Evolutionary conservation across 805 yeast species (phyloP), one percentile per base, ranked within the genome.

Genomic region (Yarrowia sp.): DNA sequence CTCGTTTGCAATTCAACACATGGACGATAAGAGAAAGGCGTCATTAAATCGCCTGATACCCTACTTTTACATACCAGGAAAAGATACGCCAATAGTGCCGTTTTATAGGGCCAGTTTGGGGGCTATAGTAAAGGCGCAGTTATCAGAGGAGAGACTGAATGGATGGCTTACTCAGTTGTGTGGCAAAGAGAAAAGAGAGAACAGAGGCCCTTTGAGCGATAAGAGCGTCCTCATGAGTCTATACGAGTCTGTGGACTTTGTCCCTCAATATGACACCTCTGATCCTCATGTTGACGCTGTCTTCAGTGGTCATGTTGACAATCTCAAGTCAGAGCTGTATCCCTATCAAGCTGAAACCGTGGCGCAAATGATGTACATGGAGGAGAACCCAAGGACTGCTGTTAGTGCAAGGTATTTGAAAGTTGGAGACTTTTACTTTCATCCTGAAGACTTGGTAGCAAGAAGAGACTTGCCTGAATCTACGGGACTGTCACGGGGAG

Each of bases 401-500:
- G 46, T 19, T 10, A 49, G 48, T 26, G 56, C 19, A 2, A 5
- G 65, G 14, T 45, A 43, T 9, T 11, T 59, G 52, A 3, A 12
- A 3, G 14, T 43, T 2, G 40, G 40, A 2, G 10, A 15, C 9
- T 63, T 63, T 26, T 63, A 26, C 8, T 63, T 63, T 15, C 56
- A 63, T 22, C 67, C 56, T 9, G 56, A 48, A 8, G 9, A 43
- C 8, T 12, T 43, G 9, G 50, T 45, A 26, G 65, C 42, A 5
- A 5, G 46, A 15, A 59, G 12, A 14, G 22, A 59, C 22, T 4
- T 48, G 12, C 67, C 66, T 2, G 42, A 38, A 19, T 15, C 48
- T 26, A 15, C 36, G 1, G 40, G 46, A 3, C 10, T 35, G 2
- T 48, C 56, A 3, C 8, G 84, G 71, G 90, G 90, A 19, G 90